Evolutionary conservation across 352 stramenopile species (phyloP).

Genomic region (Stephanocyclus meneghinianus): DNA sequence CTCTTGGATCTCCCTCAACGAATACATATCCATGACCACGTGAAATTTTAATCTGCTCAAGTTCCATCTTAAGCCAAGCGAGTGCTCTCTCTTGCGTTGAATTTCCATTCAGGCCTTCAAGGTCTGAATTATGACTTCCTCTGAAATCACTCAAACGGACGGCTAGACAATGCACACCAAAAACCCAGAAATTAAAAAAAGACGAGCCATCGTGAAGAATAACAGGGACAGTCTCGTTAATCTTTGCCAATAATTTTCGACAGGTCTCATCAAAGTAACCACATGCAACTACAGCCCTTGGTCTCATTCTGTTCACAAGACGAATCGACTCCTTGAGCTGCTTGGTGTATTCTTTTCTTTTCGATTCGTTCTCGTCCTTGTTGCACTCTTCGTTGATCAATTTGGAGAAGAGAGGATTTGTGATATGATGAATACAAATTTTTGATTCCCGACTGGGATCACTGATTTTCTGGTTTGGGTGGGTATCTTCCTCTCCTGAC

Average conservation of each 20-base stretch:
- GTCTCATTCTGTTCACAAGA: slow-evolving; percentile 80
- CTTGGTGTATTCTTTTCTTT: slow-evolving; percentile 72
- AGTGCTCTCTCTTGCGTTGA: slow-evolving; percentile 41
- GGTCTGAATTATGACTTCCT: slow-evolving; percentile 10
- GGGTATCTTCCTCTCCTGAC: slow-evolving; percentile 44
- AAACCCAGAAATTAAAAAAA: slow-evolving; percentile 84
- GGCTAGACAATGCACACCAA: slow-evolving; percentile 77
- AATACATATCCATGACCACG: slow-evolving; percentile 74
- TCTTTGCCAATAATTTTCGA: slow-evolving; percentile 74
- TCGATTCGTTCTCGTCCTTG: slow-evolving; percentile 44
- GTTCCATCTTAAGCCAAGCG: slow-evolving; percentile 70
- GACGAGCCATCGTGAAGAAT: slow-evolving; percentile 77
- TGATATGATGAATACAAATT: slow-evolving; percentile 79
- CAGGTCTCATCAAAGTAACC: slow-evolving; percentile 57
- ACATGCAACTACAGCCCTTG: slow-evolving; percentile 72
- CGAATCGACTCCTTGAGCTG: slow-evolving; percentile 78
- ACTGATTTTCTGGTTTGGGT: slow-evolving; percentile 63
- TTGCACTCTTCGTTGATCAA: slow-evolving; percentile 31
- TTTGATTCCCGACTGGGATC: slow-evolving; percentile 67
- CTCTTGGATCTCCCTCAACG: slow-evolving; percentile 64
- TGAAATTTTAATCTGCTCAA: slow-evolving; percentile 75
- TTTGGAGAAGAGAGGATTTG: slow-evolving; percentile 68
- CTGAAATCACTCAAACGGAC: slow-evolving; percentile 42
- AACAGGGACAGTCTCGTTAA: slow-evolving; percentile 84
- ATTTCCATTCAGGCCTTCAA: slow-evolving; percentile 6